Evolutionary conservation across 768 basidiomycete species (phyloP), one percentile per base, ranked within the genome.

Genomic region (Lactarius vividus): DNA sequence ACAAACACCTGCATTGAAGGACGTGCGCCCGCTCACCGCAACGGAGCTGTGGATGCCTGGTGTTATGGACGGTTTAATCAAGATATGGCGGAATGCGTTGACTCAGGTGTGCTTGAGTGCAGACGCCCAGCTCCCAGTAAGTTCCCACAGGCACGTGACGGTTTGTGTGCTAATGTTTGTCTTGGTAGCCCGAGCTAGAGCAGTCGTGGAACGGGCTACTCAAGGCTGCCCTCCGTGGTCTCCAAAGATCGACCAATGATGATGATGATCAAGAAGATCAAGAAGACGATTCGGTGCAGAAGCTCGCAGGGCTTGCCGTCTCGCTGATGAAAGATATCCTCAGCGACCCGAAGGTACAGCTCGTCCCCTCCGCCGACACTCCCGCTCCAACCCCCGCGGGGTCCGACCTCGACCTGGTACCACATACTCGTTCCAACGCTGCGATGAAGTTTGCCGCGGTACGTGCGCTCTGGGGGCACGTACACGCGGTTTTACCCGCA

Each of bases 181-280:
- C n/a, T 44, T 59, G 28, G 42, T 55, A 85, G 82, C 68, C 71
- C 1, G 83, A 85, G 65, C 75, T 88, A 4, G 71, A 83, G 8
- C 78, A 77, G 16, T 79, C 85, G 9, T 91, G 88, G 89, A 76
- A 80, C 42, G 81, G 82, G 49, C 73, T 91, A 37, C 69, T 89
- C 44, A 79, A 78, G 59, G 79, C 82, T 3, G 83, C 83, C 37
- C 79, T 85, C 18, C 71, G 78, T 0, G 71, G 75, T 58, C 74
- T 84, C 6, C 76, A 84, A 77, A 80, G 86, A 64, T 49, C 57
- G 55, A 39, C 35, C 49, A 58, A 64, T 62, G 37, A 52, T 7
- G 39, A 29, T 15, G 49, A 28, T 1, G n/a, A n/a, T 23, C n/a
- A 66, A 84, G 85, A 84, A 60, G 70, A 72, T 7, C 64, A 66